Percentiles rank a stretch among this genome's conserved stretches.
phyloP scores from a whole-genome alignment of 2,329 filamentous ascomycete genomes.

The Penicillium sp. region DNA sequence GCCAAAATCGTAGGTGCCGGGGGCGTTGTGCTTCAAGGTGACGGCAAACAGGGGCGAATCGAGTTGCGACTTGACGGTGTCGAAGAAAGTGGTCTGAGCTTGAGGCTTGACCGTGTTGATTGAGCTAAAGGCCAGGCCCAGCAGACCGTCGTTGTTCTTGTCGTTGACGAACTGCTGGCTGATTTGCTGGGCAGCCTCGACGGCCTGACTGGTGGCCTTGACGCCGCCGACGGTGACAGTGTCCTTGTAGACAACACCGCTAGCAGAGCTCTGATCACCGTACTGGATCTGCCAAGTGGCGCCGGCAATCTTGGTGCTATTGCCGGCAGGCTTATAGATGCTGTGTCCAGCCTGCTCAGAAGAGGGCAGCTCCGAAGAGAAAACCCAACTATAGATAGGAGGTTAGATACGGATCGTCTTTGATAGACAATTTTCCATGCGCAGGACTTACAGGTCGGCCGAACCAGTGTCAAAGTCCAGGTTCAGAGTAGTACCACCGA shows the following conservation, averaged over 20 bases:
- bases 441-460: conserved; percentile 56
- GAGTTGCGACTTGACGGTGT: conserved; percentile 51
- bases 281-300: conserved; percentile 59
- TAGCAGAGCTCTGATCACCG: conserved; percentile 60
- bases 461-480: conserved; percentile 68
- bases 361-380: conserved; percentile 54
- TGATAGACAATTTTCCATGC: background rate
- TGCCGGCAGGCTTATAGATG: conserved; percentile 53
- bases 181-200: conserved; percentile 59
- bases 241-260: conserved; percentile 62
- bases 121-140: conserved; percentile 56
- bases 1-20: conserved; percentile 55
- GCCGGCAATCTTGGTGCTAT: conserved; percentile 45
- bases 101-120: conserved; percentile 55
- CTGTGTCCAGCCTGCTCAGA: conserved; percentile 51
- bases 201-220: conserved; percentile 56
- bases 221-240: conserved; percentile 58
- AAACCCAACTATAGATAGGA: conserved; percentile 55
- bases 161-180: conserved; percentile 51
- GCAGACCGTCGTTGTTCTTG: conserved; percentile 53
- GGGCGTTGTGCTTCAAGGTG: conserved; percentile 49
- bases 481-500: conserved; percentile 60
- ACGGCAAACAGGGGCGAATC: conserved; percentile 51
- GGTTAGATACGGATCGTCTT: background rate
- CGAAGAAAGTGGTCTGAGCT: conserved; percentile 55